These are phyloP conservation scores for Streptanthus diversifolius DNA, from an alignment of 345 rosid species.

Conservation along the genomic window DNA sequence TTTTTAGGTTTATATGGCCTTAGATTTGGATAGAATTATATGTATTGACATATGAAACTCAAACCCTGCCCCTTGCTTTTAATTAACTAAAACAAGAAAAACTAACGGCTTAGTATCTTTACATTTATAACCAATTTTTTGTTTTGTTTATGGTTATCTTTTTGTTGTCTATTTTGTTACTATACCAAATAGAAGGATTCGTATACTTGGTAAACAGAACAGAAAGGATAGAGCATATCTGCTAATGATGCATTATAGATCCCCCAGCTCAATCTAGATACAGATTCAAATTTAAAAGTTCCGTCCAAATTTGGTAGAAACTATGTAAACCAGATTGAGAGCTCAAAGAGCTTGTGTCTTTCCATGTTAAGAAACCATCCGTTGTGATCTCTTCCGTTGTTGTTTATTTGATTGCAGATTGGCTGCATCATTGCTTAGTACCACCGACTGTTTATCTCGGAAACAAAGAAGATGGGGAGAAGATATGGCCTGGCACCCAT, in stretches of 20 bases:
- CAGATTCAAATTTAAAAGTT: neutral
- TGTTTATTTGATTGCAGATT: slow-evolving; percentile 43
- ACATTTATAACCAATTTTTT: neutral
- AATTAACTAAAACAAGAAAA: neutral
- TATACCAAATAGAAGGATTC: neutral
- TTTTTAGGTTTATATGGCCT: neutral
- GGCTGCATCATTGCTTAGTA: slow-evolving; percentile 67
- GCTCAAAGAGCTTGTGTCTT: neutral
- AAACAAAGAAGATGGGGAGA: slow-evolving; percentile 89
- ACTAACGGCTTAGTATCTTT: neutral
- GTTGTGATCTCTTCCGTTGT: neutral
- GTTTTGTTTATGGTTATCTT: neutral
- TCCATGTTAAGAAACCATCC: slow-evolving; percentile 1
- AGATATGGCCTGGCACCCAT: slow-evolving; percentile 92
- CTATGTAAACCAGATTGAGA: neutral
- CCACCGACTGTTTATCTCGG: slow-evolving; percentile 59
- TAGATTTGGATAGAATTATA: neutral
- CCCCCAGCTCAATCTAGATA: neutral
- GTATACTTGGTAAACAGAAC: no score
- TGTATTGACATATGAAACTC: neutral
- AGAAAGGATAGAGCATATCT: no score
- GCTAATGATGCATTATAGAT: no score
- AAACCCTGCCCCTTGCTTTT: neutral
- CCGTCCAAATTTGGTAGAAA: neutral
- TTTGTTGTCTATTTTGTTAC: neutral